Evolutionary conservation across 2,329 filamentous ascomycete species (phyloP).

Genomic region (Colletotrichum spinosum): DNA sequence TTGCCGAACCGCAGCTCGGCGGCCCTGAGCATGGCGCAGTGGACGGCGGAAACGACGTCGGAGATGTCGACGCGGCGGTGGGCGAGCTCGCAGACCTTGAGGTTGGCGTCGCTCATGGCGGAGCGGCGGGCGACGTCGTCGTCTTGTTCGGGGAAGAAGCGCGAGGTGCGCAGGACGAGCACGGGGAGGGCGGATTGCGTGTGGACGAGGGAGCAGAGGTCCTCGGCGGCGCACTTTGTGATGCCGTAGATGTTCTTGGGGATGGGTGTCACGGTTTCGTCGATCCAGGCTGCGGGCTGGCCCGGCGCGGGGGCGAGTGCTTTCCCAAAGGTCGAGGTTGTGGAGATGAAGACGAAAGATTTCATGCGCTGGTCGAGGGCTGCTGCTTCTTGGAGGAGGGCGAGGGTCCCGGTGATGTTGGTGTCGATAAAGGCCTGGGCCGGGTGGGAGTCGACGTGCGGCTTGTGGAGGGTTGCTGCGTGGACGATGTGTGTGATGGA

Average conservation of each 20-base stretch:
- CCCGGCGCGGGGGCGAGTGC: conserved; percentile 52
- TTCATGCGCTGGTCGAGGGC: conserved; percentile 41
- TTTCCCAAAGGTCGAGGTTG: conserved; percentile 57
- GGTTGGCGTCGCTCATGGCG: conserved; percentile 51
- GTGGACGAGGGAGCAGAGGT: conserved; percentile 57
- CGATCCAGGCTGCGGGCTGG: conserved; percentile 56
- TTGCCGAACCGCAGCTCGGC: conserved; percentile 48
- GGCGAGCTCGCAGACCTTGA: conserved; percentile 60
- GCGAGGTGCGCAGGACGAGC: conserved; percentile 57
- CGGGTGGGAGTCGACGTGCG: conserved; percentile 58
- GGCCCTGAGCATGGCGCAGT: conserved; percentile 52
- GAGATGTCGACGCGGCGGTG: conserved; percentile 58
- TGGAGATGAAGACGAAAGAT: conserved; percentile 59
- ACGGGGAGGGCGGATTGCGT: conserved; percentile 52
- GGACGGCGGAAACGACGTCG: conserved; percentile 56
- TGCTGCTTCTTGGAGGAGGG: conserved; percentile 54
- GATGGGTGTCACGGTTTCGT: conserved; percentile 52
- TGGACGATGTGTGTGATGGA: conserved; percentile 56
- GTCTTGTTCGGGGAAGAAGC: conserved; percentile 62
- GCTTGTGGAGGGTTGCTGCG: conserved; percentile 60
- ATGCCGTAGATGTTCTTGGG: conserved; percentile 63
- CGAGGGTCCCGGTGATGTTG: conserved; percentile 57
- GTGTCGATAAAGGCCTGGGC: conserved; percentile 56
- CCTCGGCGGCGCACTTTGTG: conserved; percentile 61
- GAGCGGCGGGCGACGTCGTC: conserved; percentile 55